phyloP scores from a whole-genome alignment of 2,329 filamentous ascomycete species.

The Fusarium verrucosum region DNA sequence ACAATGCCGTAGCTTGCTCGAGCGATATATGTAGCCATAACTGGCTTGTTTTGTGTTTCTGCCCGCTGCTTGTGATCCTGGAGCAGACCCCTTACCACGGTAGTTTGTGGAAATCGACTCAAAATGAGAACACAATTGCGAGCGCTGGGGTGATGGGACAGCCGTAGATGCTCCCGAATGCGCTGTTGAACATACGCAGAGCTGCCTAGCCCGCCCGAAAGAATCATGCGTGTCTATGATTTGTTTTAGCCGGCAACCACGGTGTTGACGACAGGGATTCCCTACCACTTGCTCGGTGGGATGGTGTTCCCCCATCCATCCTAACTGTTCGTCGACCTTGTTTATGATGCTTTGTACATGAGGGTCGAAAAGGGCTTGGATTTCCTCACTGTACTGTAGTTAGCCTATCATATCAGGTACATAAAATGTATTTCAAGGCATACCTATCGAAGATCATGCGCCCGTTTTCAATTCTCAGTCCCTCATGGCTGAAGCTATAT shows the following conservation, averaged over 20 bases:
- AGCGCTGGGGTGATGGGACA: not conserved
- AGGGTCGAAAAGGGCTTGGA: not conserved
- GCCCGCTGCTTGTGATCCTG: not conserved
- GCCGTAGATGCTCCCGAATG: not conserved
- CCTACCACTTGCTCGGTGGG: not conserved
- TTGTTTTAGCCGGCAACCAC: not conserved
- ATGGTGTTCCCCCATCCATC: not conserved
- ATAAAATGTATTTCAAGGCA: not conserved
- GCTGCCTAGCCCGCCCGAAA: not conserved
- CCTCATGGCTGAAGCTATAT: not conserved
- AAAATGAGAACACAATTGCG: not conserved
- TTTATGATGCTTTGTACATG: not conserved
- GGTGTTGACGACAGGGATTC: not conserved
- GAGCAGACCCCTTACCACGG: not conserved
- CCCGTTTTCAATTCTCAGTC: not conserved
- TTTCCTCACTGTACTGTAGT: not conserved
- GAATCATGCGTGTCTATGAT: not conserved
- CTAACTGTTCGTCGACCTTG: not conserved
- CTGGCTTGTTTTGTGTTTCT: not conserved
- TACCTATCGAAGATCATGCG: not conserved
- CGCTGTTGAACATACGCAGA: not conserved
- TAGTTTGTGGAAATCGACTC: not conserved
- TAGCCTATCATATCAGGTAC: not conserved
- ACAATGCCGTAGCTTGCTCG: not conserved
- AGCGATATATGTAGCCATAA: not conserved